A percentile compares a stretch with the other conserved stretches of the same genome.
Evolutionary conservation across 2,329 filamentous ascomycete genomes (phyloP).

Genomic region (Exophiala sp.): DNA sequence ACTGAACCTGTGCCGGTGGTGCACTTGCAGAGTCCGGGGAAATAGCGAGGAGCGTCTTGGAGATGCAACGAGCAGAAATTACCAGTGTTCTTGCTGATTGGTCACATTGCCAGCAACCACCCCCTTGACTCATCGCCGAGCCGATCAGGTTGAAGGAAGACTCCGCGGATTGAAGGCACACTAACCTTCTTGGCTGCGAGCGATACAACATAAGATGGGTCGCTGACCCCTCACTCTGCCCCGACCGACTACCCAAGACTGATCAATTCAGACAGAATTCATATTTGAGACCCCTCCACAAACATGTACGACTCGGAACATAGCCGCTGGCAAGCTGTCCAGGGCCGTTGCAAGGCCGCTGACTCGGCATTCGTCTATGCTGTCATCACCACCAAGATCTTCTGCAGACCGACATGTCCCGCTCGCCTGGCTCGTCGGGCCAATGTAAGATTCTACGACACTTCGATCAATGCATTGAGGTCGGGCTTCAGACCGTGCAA

Average conservation of each 20-base stretch:
- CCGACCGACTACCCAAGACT: not conserved
- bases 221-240: not conserved
- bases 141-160: too few relatives aligned
- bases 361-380: conserved; percentile 51
- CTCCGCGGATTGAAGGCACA: too few relatives aligned
- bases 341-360: conserved; percentile 40
- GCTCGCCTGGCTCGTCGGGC: conserved; percentile 58
- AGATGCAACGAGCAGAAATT: too few relatives aligned
- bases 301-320: not conserved
- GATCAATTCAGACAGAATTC: not conserved
- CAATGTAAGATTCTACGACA: conserved; percentile 54
- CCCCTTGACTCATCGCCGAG: not conserved
- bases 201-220: not conserved
- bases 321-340: conserved; percentile 45
- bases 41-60: too few relatives aligned
- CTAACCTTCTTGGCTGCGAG: not conserved
- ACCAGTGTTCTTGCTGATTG: not conserved
- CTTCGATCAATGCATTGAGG: conserved; percentile 44
- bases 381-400: conserved; percentile 55
- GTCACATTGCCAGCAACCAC: not conserved
- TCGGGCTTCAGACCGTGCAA: conserved; percentile 56
- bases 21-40: too few relatives aligned
- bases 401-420: conserved; percentile 55
- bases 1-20: too few relatives aligned
- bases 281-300: not conserved